Conservation (phyloP, 2,329 filamentous ascomycete species). For the Verticillium albo-atrum region DNA sequence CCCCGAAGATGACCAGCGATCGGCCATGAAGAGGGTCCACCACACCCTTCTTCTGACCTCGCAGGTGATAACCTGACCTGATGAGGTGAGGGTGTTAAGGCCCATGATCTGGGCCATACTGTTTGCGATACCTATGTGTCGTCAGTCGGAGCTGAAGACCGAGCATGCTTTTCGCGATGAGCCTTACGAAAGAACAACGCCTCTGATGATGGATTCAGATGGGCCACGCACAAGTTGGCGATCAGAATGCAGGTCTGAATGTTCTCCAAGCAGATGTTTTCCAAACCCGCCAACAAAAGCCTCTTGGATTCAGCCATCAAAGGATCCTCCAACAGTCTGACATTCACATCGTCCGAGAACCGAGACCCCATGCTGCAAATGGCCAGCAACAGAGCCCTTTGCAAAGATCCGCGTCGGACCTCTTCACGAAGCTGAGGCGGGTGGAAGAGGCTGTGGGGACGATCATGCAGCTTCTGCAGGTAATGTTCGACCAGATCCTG, state of each 20-base stretch:
- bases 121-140: constrained; percentile 1
- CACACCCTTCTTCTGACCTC: constrained; percentile 9
- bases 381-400: constrained; percentile 1
- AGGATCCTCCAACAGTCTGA: constrained; percentile 1
- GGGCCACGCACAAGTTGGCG: constrained; percentile 18
- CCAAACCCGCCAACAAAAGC: constrained; percentile 14
- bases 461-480: constrained; percentile 17
- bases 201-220: constrained; percentile 18
- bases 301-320: constrained; percentile 13
- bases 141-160: background rate
- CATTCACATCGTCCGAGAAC: constrained; percentile 1
- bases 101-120: constrained; percentile 8
- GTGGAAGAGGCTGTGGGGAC: constrained; percentile 20
- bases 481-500: constrained; percentile 19
- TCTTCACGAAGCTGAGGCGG: constrained; percentile 6
- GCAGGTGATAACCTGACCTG: background rate
- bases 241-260: constrained; percentile 27
- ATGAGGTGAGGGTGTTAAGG: background rate
- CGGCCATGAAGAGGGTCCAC: constrained; percentile 14
- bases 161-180: background rate
- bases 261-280: constrained; percentile 19
- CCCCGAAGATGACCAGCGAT: constrained; percentile 13
- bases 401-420: constrained; percentile 4
- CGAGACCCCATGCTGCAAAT: constrained; percentile 4
- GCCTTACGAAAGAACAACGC: constrained; percentile 23